Evolutionary conservation across 2,329 filamentous ascomycete genomes (phyloP), one percentile per base, ranked within the genome.

Genomic region (Ampelomyces quisqualis): DNA sequence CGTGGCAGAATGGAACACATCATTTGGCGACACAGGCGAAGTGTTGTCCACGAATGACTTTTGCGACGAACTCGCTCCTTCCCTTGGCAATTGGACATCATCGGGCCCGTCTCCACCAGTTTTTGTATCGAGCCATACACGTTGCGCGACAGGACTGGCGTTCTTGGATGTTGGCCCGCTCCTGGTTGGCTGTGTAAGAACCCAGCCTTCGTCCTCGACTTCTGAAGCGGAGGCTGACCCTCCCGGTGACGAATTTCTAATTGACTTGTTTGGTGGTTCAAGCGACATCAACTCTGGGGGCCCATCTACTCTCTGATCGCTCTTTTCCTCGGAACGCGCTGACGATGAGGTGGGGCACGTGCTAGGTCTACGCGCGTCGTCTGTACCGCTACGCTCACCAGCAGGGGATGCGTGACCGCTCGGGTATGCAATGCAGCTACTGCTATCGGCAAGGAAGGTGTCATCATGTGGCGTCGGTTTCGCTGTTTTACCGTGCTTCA

Each of bases 361-460:
- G 34, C 47, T 57, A 22, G 57, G 51, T 40, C 60, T 54, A 39
- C 58, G 58, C 38, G 54, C 55, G 53, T 65, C 55, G 43, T 62
- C 60, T 23, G 50, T 40, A 30, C 54, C 47, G 43, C 52, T 55
- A 39, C 45, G 53, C 22, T 60, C 57, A 35, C 50, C 57, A 7
- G 58, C 47, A 27, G 64, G 57, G 34, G 62, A 59, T 23, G 49
- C 60, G 27, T 59, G 59, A 33, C 65, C 65, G 44, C 66, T 70
- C 40, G 63, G 65, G 41, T 72, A 71, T 45, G 75, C 76, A 34
- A 75, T 74, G 48, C 78, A 76, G 49, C 74, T 79, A 47, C 64
- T 68, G 55, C 70, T 76, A 48, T 78, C 77, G 36, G 75, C 69
- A 33, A 78, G 71, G 57, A 77, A 78, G 4, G 76, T 75, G 38